These are phyloP conservation scores for Russula emetica DNA, from an alignment of 768 basidiomycete genomes.

Conservation along the genomic window DNA sequence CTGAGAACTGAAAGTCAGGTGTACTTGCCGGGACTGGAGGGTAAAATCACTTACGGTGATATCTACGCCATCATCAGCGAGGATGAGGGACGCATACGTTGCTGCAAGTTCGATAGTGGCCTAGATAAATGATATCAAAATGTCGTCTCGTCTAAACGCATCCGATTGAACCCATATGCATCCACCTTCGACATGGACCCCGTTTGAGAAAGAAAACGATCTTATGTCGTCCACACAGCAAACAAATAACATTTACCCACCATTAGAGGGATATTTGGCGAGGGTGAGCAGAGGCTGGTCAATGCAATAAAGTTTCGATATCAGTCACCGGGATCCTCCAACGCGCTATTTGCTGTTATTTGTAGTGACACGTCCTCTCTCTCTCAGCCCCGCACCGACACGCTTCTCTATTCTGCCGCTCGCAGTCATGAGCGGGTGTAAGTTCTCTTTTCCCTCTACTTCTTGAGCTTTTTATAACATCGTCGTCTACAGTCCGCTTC, in stretches of 20 bases:
- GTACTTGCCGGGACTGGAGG: neutral
- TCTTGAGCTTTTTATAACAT: neutral
- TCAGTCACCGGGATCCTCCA: neutral
- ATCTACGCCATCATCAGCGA: slow-evolving; percentile 95
- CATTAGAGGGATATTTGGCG: slow-evolving; percentile 2
- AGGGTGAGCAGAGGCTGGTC: neutral
- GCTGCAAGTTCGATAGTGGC: slow-evolving; percentile 78
- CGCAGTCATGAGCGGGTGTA: slow-evolving; percentile 75
- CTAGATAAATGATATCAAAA: slow-evolving; percentile 31
- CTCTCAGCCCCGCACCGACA: slow-evolving; percentile 26
- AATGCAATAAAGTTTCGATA: neutral
- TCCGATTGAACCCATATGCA: slow-evolving; percentile 5
- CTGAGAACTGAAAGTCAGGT: slow-evolving; percentile 40
- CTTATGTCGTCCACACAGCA: neutral
- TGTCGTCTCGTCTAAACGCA: neutral
- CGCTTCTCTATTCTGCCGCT: slow-evolving; percentile 12
- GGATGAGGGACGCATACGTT: slow-evolving; percentile 96
- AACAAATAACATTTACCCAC: neutral
- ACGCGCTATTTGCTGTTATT: slow-evolving; percentile 21
- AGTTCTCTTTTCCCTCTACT: slow-evolving; percentile 33
- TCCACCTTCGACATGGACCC: slow-evolving; percentile 6
- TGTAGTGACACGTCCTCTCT: slow-evolving; percentile 17
- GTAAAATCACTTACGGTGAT: slow-evolving; percentile 72
- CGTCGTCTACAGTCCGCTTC: slow-evolving; percentile 69
- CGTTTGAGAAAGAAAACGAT: neutral